phyloP scores from a whole-genome alignment of 1,284 basidiomycete genomes.

The Microbotryum silenes-acaulis region DNA sequence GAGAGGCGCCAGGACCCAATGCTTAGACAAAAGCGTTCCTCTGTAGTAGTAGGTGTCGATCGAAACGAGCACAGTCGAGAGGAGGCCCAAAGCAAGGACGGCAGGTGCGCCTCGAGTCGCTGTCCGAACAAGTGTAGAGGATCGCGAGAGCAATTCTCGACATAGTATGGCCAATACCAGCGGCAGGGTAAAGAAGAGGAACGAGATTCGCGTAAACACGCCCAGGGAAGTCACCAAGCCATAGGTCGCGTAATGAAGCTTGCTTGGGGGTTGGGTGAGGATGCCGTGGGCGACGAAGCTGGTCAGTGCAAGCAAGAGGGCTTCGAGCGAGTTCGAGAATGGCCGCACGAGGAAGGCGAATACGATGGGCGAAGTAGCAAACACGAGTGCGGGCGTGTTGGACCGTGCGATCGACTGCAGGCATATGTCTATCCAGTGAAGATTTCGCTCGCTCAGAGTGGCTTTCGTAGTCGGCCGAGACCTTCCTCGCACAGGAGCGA shows the following conservation, averaged over 20 bases:
- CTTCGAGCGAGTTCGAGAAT: slow-evolving; percentile 40
- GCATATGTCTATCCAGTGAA: not conserved
- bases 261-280: not conserved
- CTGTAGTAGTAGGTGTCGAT: slow-evolving; percentile 25
- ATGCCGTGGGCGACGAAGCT: slow-evolving; percentile 6
- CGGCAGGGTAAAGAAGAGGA: slow-evolving; percentile 35
- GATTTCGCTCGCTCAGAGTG: too few species aligned
- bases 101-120: not conserved
- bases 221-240: slow-evolving; percentile 17
- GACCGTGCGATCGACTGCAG: not conserved
- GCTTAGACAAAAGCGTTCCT: not conserved
- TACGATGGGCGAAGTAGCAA: slow-evolving; percentile 33
- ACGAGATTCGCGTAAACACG: slow-evolving; percentile 38
- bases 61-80: slow-evolving; percentile 2
- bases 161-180: not conserved
- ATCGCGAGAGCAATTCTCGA: too few species aligned
- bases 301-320: slow-evolving; percentile 27
- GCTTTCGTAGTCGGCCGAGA: not conserved
- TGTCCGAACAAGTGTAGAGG: too few species aligned
- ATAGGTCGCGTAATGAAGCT: not conserved
- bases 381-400: slow-evolving; percentile 15
- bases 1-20: slow-evolving; percentile 33
- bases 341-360: slow-evolving; percentile 38
- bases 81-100: not conserved
- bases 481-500: not conserved